phyloP scores from a whole-genome alignment of 1,139 yeast species.

The Eremothecium gossypii region DNA sequence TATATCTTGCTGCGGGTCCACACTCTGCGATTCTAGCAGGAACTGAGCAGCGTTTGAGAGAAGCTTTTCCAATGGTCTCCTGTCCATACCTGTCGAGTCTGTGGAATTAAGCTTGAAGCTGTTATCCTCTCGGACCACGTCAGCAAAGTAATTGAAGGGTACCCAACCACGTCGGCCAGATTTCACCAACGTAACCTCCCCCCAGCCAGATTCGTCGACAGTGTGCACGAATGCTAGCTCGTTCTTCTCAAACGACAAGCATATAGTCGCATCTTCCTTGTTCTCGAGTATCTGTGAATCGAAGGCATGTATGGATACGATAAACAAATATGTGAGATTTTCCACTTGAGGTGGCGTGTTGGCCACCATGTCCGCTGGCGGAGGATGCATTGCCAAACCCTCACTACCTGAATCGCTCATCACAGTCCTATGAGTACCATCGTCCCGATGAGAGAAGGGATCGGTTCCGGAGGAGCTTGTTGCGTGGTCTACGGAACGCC shows the following conservation, averaged over 20 bases:
- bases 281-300: conserved; percentile 60
- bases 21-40: conserved; percentile 51
- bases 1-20: conserved; percentile 1
- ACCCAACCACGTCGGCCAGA: conserved; percentile 88
- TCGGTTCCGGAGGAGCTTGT: not conserved
- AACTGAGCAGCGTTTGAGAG: conserved; percentile 71
- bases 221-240: conserved; percentile 85
- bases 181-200: conserved; percentile 76
- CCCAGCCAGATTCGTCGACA: conserved; percentile 94
- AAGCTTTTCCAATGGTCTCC: conserved; percentile 48
- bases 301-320: conserved; percentile 64
- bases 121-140: conserved; percentile 34
- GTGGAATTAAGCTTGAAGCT: conserved; percentile 17
- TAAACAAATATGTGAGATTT: conserved; percentile 30
- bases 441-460: not conserved
- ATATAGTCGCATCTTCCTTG: conserved; percentile 62
- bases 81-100: conserved; percentile 32
- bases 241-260: conserved; percentile 70
- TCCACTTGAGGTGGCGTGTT: conserved; percentile 8
- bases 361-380: not conserved
- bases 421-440: not conserved
- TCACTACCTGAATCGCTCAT: not conserved
- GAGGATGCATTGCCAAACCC: not conserved
- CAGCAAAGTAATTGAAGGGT: conserved; percentile 85
- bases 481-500: no score